A percentile compares a stretch with the other conserved stretches of the same genome.
Conservation (phyloP, 1,139 yeast species). For the Chernovozyma aurita region DNA sequence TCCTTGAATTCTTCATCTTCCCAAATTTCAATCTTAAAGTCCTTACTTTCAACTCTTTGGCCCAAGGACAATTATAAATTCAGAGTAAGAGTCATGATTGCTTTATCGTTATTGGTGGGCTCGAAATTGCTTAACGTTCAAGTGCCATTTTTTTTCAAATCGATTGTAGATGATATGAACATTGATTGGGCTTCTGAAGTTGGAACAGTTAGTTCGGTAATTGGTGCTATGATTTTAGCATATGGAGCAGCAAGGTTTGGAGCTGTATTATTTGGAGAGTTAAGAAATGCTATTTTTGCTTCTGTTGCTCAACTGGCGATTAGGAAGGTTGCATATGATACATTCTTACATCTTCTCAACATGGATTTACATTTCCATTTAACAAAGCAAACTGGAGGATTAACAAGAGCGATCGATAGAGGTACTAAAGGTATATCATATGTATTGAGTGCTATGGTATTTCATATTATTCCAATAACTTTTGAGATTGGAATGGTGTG, state of each 20-base stretch:
- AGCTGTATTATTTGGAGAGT: constrained; percentile 88
- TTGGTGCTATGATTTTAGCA: constrained; percentile 75
- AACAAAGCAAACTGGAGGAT: constrained; percentile 90
- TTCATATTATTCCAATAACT: constrained; percentile 89
- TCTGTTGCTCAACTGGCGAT: constrained; percentile 95
- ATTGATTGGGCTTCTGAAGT: constrained; percentile 72
- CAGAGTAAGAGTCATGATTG: constrained; percentile 70
- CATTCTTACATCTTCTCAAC: constrained; percentile 76
- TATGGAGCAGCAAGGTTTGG: constrained; percentile 96
- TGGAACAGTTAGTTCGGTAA: constrained; percentile 56
- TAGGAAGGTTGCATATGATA: constrained; percentile 81
- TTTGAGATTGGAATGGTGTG: constrained; percentile 91
- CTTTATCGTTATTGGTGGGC: constrained; percentile 65
- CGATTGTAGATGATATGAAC: constrained; percentile 88
- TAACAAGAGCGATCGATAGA: constrained; percentile 93
- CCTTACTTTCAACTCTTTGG: constrained; percentile 79
- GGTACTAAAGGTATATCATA: constrained; percentile 97
- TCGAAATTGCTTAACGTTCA: constrained; percentile 88
- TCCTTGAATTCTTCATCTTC: constrained; percentile 29
- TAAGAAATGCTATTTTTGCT: constrained; percentile 92
- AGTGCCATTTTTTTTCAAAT: constrained; percentile 91
- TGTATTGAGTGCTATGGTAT: constrained; percentile 92
- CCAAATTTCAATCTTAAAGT: constrained; percentile 57
- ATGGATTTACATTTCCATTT: constrained; percentile 89
- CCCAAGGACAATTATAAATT: constrained; percentile 73